Evolutionary conservation across 1,139 yeast genomes (phyloP).

Genomic region (Candida gigantensis): DNA sequence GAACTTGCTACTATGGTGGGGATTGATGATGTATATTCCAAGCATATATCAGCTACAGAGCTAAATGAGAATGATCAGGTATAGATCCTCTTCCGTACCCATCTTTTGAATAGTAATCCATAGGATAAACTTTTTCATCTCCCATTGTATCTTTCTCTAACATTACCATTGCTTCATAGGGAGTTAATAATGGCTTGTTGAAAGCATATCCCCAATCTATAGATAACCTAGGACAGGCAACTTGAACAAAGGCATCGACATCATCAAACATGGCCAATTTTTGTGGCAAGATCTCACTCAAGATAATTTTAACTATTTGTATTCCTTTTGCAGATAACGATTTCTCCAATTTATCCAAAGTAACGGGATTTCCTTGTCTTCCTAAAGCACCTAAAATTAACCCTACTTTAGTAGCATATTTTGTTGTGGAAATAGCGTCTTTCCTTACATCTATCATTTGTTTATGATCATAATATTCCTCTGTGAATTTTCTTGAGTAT

Average conservation of each 20-base stretch:
- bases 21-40: conserved; percentile 39
- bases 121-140: conserved; percentile 72
- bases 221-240: conserved; percentile 94
- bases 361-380: conserved; percentile 86
- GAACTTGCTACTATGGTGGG: conserved; percentile 71
- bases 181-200: conserved; percentile 86
- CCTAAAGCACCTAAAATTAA: conserved; percentile 94
- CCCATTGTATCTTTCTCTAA: conserved; percentile 72
- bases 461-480: conserved; percentile 83
- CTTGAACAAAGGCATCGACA: conserved; percentile 93
- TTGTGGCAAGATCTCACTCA: conserved; percentile 92
- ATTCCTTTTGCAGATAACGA: conserved; percentile 56
- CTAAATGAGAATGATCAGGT: conserved; percentile 40
- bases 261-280: conserved; percentile 93
- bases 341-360: conserved; percentile 65
- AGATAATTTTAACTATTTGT: conserved; percentile 74
- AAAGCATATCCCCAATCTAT: conserved; percentile 99
- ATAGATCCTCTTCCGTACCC: conserved; percentile 91
- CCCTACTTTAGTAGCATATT: conserved; percentile 72
- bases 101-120: conserved; percentile 90
- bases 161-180: conserved; percentile 95
- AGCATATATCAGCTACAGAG: conserved; percentile 5
- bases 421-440: conserved; percentile 64
- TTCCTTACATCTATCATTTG: conserved; percentile 75
- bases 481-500: conserved; percentile 84